Conservation (phyloP, 1,284 basidiomycete genomes). For the Sanghuangporus sanghuang region DNA sequence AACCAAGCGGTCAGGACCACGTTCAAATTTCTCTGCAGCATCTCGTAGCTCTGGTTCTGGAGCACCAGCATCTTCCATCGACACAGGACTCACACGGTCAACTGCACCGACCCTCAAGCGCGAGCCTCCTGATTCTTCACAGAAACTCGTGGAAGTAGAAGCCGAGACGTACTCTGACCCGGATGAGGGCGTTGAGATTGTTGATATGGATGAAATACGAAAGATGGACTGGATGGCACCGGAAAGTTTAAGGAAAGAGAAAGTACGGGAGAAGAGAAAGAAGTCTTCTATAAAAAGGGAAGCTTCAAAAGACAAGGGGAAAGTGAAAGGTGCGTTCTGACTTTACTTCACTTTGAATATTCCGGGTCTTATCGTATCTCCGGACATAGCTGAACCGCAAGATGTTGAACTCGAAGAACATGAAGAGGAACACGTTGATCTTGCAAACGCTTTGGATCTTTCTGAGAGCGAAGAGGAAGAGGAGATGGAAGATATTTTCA, state of each 20-base stretch:
- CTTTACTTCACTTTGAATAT: neutral
- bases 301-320: constrained; percentile 37
- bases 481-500: constrained; percentile 78
- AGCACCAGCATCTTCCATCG: constrained; percentile 34
- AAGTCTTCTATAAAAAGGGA: constrained; percentile 20
- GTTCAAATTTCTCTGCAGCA: constrained; percentile 47
- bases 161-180: constrained; percentile 70
- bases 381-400: constrained; percentile 5
- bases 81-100: constrained; percentile 42
- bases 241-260: constrained; percentile 64
- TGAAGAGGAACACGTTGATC: constrained; percentile 43
- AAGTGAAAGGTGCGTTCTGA: constrained; percentile 34
- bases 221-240: constrained; percentile 88
- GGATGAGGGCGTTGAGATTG: constrained; percentile 81
- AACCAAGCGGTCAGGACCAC: constrained; percentile 41
- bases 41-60: constrained; percentile 28
- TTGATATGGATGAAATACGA: constrained; percentile 82
- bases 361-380: neutral
- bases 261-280: constrained; percentile 36
- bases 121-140: constrained; percentile 26
- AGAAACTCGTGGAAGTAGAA: constrained; percentile 43
- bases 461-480: constrained; percentile 86
- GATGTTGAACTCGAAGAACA: constrained; percentile 13
- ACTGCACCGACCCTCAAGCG: constrained; percentile 40
- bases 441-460: constrained; percentile 71